A percentile compares a stretch with the other conserved stretches of the same genome.
Conservation (phyloP, 2,329 filamentous ascomycete species). For the Teratosphaeria epicoccoides region DNA sequence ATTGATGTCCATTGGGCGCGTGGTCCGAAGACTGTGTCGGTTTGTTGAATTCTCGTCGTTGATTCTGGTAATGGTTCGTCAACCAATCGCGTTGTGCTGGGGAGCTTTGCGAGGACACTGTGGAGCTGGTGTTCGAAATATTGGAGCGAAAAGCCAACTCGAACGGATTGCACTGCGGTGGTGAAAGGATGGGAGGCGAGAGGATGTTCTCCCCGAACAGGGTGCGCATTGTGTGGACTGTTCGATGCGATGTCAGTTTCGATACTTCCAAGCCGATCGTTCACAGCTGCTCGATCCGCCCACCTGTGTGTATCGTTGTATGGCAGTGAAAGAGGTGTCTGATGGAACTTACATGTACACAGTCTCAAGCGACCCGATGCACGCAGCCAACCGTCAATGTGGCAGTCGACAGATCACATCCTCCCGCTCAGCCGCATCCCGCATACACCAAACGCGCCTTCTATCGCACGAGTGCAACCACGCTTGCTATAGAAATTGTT, state of each 20-base stretch:
- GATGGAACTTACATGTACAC: constrained; percentile 5
- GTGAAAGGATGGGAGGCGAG: constrained; percentile 17
- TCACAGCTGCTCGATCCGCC: not conserved
- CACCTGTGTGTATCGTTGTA: not conserved
- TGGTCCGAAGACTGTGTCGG: constrained; percentile 1
- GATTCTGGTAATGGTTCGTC: constrained; percentile 20
- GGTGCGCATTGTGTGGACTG: constrained; percentile 20
- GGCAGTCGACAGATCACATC: constrained; percentile 4
- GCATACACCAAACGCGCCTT: not conserved
- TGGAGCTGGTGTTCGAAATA: constrained; percentile 11
- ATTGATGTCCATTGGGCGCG: not conserved
- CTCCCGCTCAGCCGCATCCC: not conserved
- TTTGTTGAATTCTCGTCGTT: constrained; percentile 13
- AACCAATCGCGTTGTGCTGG: constrained; percentile 20
- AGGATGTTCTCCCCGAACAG: constrained; percentile 25
- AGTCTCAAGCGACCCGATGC: not conserved
- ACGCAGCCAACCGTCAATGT: constrained; percentile 1
- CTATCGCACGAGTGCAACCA: not conserved
- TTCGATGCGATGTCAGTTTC: not conserved
- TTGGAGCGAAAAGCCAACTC: constrained; percentile 20
- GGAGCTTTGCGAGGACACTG: constrained; percentile 18
- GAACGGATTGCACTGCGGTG: constrained; percentile 19
- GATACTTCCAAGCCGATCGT: not conserved
- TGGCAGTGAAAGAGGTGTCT: not conserved
- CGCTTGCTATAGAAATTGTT: not conserved